phyloP scores from a whole-genome alignment of 768 basidiomycete genomes.

The Pleurotus djamor region DNA sequence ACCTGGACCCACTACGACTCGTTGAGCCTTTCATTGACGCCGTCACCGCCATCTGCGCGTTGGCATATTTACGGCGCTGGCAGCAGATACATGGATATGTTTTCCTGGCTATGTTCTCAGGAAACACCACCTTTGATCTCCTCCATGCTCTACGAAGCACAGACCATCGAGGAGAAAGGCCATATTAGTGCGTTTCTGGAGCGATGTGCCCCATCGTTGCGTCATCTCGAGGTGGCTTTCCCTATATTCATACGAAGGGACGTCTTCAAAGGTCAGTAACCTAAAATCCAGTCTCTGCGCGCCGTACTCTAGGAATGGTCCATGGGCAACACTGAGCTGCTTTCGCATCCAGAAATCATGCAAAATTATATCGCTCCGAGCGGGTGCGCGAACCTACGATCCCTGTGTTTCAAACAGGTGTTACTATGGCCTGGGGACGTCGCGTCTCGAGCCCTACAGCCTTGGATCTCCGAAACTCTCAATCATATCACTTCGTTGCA shows the following conservation, averaged over 20 bases:
- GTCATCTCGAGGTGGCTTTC: not conserved
- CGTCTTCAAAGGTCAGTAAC: not conserved
- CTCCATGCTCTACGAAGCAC: not conserved
- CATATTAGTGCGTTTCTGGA: not conserved
- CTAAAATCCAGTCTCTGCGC: not conserved
- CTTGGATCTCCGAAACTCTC: not conserved
- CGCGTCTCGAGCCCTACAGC: not conserved
- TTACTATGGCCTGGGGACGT: not conserved
- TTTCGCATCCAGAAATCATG: not conserved
- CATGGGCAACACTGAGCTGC: not conserved
- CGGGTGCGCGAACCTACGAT: not conserved
- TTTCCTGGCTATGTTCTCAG: not conserved
- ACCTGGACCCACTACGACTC: not conserved
- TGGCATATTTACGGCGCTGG: conserved; percentile 2
- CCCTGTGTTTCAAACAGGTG: conserved; percentile 1
- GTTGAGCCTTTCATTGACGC: not conserved
- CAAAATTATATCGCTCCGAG: not conserved
- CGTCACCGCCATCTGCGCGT: not conserved
- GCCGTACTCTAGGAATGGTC: not conserved
- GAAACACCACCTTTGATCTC: not conserved
- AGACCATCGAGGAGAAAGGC: not conserved
- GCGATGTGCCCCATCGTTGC: not conserved
- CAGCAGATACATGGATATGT: not conserved
- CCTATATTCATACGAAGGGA: not conserved
- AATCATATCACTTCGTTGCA: not conserved